Base-by-base conservation (phyloP, 306 rosid species). In the Castanea mollissima region DNA sequence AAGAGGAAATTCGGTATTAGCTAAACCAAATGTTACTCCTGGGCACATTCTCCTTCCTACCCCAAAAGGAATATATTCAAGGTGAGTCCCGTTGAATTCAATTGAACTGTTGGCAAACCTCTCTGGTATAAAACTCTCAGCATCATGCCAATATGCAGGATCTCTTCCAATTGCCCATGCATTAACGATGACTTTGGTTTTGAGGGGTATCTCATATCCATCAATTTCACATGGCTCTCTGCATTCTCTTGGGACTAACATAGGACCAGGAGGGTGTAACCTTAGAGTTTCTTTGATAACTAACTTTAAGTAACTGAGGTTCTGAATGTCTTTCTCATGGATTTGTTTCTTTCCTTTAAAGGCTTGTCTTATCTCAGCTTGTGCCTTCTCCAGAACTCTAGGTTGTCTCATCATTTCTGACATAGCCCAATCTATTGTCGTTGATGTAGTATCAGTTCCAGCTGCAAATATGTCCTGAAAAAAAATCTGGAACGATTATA, bases 81-180 rank as follows among this genome's bases (percentile, higher is more conserved):
- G 80, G 52, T 56, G 35, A 23, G 5, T 69, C 14, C 78, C 78
- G 62, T 70, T 86, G 51, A 69, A 83, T 49, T 83, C 83, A 63
- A 15, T 0, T 13, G 18, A 5, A 6, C 12, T 77, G 7, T 54
- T 76, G 8, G 27, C 7, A 54, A 86, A 86, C 54, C 89, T 80
- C 58, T 86, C 89, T 4, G 89, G 86, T 10, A 76, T 25, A 41
- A 86, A 86, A 18, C 60, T 83, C 41, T 86, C 83, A 0, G 83
- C 81, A 25, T 86, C 87, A 63, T 62, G 14, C 87, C 89, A 86
- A 70, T 79, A 6, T 0, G 67, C 1, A 0, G 83, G 76, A 67
- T 86, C 87, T 74, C 89, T 86, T 16, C 74, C 87, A 55, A 86
- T 16, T 29, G 85, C 85, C 85, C 87, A 86, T 7, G 83, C 89